Evolutionary conservation across 164 flowering plant genomes (phyloP).

Genomic region (Nelumbo lutea): DNA sequence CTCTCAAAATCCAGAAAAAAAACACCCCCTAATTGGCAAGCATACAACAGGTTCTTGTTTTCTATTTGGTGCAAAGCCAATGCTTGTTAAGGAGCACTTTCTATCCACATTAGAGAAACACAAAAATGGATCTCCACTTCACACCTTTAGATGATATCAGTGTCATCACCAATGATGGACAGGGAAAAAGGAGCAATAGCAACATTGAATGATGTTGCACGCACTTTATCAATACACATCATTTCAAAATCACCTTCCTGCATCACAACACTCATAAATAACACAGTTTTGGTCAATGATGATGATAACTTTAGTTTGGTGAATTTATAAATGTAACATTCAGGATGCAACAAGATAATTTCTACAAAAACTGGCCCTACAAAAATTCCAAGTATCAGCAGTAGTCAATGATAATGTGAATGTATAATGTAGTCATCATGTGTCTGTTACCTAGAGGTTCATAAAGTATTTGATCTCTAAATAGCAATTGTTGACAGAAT

Average conservation of each 20-base stretch:
- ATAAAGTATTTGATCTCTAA: too few species aligned
- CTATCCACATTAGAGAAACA: not conserved
- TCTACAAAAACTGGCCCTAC: too few species aligned
- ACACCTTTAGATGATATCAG: conserved; percentile 24
- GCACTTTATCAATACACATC: conserved; percentile 70
- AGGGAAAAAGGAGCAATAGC: conserved; percentile 89
- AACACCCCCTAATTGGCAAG: too few species aligned
- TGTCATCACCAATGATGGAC: conserved; percentile 61
- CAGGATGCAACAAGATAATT: not conserved
- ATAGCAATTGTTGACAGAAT: not conserved
- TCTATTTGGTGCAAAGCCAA: not conserved
- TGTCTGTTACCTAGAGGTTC: too few species aligned
- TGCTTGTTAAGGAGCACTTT: not conserved
- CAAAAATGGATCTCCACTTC: not conserved
- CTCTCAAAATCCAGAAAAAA: too few species aligned
- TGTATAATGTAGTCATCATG: too few species aligned
- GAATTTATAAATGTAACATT: not conserved
- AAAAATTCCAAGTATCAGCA: not conserved
- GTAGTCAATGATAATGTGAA: not conserved
- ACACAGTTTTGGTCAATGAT: too few species aligned
- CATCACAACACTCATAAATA: conserved; percentile 1
- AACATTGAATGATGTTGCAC: conserved; percentile 69
- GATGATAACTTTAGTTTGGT: too few species aligned
- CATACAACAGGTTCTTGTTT: too few species aligned
- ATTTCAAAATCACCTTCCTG: conserved; percentile 97